Evolutionary conservation across 2,329 filamentous ascomycete species (phyloP), one percentile per base, ranked within the genome.

Genomic region (Conoideocrella luteorostrata): DNA sequence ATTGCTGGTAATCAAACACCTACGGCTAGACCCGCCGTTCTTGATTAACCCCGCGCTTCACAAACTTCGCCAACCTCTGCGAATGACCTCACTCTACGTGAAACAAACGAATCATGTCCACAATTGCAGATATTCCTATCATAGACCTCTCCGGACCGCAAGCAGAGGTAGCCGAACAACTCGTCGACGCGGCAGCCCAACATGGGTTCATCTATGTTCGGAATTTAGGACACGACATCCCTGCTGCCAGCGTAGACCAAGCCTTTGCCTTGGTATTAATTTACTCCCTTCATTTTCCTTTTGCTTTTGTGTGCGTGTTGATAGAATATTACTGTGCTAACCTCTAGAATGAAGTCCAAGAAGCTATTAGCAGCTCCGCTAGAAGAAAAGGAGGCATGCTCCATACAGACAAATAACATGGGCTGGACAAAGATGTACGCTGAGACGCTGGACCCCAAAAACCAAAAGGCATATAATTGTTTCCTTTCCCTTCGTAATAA

Each of bases 151-250:
- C 75, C 15, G 69, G 74, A 5, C 70, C 84, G 50, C 67, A 75
- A 46, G 59, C 61, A n/a, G 63, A 69, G 36, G 66, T 80, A 17
- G 84, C 85, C 41, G 78, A 78, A 44, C 75, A 80, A 50, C 74
- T 97, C 33, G 80, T 96, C 33, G 77, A 85, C 48, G 91, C 91
- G 1, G 90, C 89, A 2, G 78, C 81, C 29, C 80, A 83, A 43
- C 84, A 89, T 65, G 91, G 91, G 48, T 97, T 97, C 64, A 78
- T 96, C 48, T 97, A 93, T 61, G 81, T 97, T 56, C 83, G 81
- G 58, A 90, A 88, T 57, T 75, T 80, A 18, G 84, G 82, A 34
- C 71, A 73, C 11, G 80, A 84, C 47, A 87, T 96, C 38, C 70
- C 83, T 0, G 65, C 74, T 0, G 65, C 74, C 22, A 76, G 82